These are phyloP conservation scores for Fusarium succisae DNA, from an alignment of 2,329 filamentous ascomycete species.

Conservation along the genomic window DNA sequence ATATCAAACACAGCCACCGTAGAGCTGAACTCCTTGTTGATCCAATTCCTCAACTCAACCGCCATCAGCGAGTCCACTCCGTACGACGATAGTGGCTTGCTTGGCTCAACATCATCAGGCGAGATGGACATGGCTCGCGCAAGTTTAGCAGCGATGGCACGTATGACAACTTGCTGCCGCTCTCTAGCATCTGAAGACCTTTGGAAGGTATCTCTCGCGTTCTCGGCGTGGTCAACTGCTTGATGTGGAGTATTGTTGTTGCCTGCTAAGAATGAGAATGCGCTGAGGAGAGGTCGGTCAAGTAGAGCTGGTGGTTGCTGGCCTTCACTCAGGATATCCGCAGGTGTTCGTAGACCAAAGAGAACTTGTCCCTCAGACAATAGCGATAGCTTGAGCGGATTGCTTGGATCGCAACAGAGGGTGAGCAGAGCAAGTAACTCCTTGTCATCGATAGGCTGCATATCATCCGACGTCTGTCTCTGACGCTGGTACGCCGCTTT, in stretches of 20 bases:
- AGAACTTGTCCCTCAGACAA: background rate
- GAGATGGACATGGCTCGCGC: conserved; percentile 46
- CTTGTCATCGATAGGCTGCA: background rate
- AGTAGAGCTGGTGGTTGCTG: background rate
- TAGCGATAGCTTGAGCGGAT: fast-evolving
- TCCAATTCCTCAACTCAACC: conserved; percentile 55
- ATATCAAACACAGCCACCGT: background rate
- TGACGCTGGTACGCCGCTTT: background rate
- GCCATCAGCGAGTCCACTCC: conserved; percentile 51
- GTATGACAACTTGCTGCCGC: conserved; percentile 1
- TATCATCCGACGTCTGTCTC: background rate
- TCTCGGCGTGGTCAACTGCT: fast-evolving
- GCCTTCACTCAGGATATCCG: background rate
- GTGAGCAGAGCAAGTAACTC: background rate
- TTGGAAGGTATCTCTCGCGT: conserved; percentile 34
- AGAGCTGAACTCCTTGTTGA: conserved; percentile 21
- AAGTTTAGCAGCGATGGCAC: conserved; percentile 44
- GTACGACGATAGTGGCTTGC: conserved; percentile 31
- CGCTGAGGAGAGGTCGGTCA: background rate
- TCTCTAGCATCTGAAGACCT: conserved; percentile 7
- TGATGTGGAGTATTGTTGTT: fast-evolving
- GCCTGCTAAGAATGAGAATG: background rate
- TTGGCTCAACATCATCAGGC: conserved; percentile 32
- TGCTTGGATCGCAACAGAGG: background rate
- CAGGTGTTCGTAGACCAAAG: background rate